Evolutionary conservation across 2,329 filamentous ascomycete genomes (phyloP), one percentile per base, ranked within the genome.

Genomic region (Phaeosphaeriaceae sp.): DNA sequence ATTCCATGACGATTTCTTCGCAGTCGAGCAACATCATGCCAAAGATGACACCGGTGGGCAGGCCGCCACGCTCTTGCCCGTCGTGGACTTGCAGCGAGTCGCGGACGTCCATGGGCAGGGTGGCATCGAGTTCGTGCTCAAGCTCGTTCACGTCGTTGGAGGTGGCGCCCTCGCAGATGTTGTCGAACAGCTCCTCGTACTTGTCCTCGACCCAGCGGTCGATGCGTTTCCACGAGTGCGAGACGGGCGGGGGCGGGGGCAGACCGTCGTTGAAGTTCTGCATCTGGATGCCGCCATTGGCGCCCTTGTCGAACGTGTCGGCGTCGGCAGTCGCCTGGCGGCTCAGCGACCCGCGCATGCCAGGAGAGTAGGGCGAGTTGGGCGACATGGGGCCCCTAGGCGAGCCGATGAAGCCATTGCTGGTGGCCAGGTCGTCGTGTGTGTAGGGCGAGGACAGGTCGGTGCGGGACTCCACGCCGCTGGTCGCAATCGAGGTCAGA

Each of bases 1-100:
- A 98, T 76, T 99, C 95, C 77, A 97, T 93, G 21, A 97, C 90
- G 68, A 99, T 97, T 75, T 99, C 95, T 78, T 99, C 95, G 74
- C 95, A 98, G 78, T 99, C 95, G 57, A 99, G 86, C 63, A 99
- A 81, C 95, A 99, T 99, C 75, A 88, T 90, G 59, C 93, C 87
- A 70, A 99, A 98, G 60, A 99, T 87, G 66, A 98, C 90, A 62
- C 95, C 95, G 0, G 94, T 97, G 0, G 95, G 95, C 56, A 85
- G 85, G 63, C 95, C 95, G 61, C 93, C 92, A 63, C 95, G 90
- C 80, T 99, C 95, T 79, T 99, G 95, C n/a, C 95, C 95, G 72
- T 99, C 95, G 77, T 99, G 95, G 53, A 92, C 78, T 81, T 91
- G 88, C 70, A 97, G 81, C 1, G 95, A 98, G 71, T 99, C 93